Base-by-base conservation (phyloP, 2,329 filamentous ascomycete species). In the Didymellaceae sp. region DNA sequence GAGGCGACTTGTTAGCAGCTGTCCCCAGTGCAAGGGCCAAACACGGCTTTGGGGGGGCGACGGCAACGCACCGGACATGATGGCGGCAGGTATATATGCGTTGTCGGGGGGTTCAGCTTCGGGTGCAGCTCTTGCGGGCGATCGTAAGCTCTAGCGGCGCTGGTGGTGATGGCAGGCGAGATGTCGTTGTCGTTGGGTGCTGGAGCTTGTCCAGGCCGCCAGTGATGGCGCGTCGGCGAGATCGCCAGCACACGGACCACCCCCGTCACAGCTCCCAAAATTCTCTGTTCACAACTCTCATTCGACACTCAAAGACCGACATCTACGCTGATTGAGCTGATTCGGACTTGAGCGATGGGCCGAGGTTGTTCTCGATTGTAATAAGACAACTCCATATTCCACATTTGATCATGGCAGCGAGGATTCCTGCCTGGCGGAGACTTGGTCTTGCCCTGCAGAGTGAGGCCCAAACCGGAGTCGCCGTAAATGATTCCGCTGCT, bases 381-480 rank as follows among this genome's bases (percentile, higher is more conserved):
- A 53, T 44, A 45, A 49, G 33, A 34, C 42, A 30, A 48, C 45
- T 55, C 57, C 61, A 66, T 67, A 66, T 64, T 58, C 66, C 61
- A 39, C 46, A 60, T 72, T 45, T 54, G 55, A 65, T 45, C 52
- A 72, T 73, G 68, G 61, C 57, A 46, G 55, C 59, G 52, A 60
- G 59, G 47, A 55, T 72, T 42, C 82, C 84, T 24, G 82, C 83
- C 53, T 86, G 82, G 82, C 85, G 84, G 67, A 76, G 80, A 64
- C 71, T 85, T 46, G 83, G 82, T 26, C 74, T 85, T 54, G 84
- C 84, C 73, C 74, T 84, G 60, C 86, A 85, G 68, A 78, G 78
- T 64, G 75, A 78, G 35, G 76, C 78, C 46, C 64, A 67, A 61
- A 58, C 67, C 61, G 61, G 60, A 63, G 63, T 62, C 61, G 46